A percentile compares a stretch with the other conserved stretches of the same genome.
phyloP scores from a whole-genome alignment of 306 rosid genomes.

The Quercus glauca region DNA sequence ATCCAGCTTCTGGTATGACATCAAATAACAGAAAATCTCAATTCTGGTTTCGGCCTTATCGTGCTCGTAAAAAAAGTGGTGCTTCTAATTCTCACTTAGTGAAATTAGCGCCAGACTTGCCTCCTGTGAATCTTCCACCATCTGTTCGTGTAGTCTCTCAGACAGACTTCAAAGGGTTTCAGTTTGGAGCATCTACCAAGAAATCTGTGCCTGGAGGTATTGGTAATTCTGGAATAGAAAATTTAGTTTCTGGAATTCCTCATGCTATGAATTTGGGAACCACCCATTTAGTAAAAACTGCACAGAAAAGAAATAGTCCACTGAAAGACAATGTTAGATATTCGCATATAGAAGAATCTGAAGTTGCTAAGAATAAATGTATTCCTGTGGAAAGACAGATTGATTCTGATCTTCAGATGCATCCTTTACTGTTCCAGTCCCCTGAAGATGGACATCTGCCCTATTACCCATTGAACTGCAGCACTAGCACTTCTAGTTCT shows the following conservation, averaged over 20 bases:
- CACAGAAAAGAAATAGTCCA: conserved; percentile 20
- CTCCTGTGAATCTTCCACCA: conserved; percentile 95
- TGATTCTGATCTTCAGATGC: conserved; percentile 77
- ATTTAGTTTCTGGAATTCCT: conserved; percentile 37
- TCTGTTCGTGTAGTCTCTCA: conserved; percentile 89
- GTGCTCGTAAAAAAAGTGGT: conserved; percentile 41
- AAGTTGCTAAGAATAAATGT: conserved; percentile 39
- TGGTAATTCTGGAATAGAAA: conserved; percentile 38
- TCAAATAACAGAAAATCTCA: conserved; percentile 38
- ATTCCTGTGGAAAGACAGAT: conserved; percentile 47
- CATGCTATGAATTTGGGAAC: conserved; percentile 35
- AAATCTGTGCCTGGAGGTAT: conserved; percentile 43
- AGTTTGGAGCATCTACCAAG: conserved; percentile 42
- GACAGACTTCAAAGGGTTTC: conserved; percentile 62
- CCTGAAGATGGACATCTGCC: conserved; percentile 59
- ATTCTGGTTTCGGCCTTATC: conserved; percentile 51
- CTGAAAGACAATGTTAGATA: conserved; percentile 28
- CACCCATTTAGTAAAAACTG: conserved; percentile 21
- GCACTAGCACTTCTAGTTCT: conserved; percentile 51
- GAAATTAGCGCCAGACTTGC: conserved; percentile 87
- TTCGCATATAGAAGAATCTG: conserved; percentile 44
- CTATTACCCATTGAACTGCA: conserved; percentile 63
- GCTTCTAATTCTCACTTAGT: conserved; percentile 53
- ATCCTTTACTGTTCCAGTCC: conserved; percentile 87
- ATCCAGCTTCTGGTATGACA: conserved; percentile 31